Conservation (phyloP, 176 grass and related monocot species). For the Ensete glaucum region DNA sequence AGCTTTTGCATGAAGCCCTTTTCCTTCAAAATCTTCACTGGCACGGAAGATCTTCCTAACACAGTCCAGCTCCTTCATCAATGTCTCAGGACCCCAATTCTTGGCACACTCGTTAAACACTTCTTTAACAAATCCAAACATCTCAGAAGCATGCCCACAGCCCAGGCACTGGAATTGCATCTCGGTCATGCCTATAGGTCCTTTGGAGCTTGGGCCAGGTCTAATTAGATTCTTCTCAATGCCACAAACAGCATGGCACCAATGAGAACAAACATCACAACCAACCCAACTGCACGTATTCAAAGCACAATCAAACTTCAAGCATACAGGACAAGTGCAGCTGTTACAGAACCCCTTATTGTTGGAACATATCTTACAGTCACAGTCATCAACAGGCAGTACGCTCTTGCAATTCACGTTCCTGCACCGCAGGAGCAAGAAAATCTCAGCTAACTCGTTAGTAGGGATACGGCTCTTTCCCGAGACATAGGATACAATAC, state of each 20-base stretch:
- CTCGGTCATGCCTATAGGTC: slow-evolving; percentile 62
- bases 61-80: slow-evolving; percentile 77
- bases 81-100: slow-evolving; percentile 55
- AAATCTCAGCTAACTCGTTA: slow-evolving; percentile 84
- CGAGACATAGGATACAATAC: slow-evolving; percentile 40
- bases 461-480: slow-evolving; percentile 51
- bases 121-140: slow-evolving; percentile 99
- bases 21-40: slow-evolving; percentile 96
- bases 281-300: slow-evolving; percentile 98
- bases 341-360: slow-evolving; percentile 84
- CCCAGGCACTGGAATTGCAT: slow-evolving; percentile 99
- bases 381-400: slow-evolving; percentile 84
- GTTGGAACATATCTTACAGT: slow-evolving; percentile 76
- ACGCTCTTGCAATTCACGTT: slow-evolving; percentile 70
- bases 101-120: slow-evolving; percentile 79
- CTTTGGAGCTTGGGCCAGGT: slow-evolving; percentile 67
- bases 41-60: slow-evolving; percentile 84
- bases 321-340: slow-evolving; percentile 85
- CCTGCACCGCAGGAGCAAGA: slow-evolving; percentile 56
- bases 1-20: slow-evolving; percentile 75
- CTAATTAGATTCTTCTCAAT: slow-evolving; percentile 80
- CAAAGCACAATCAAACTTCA: slow-evolving; percentile 82
- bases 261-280: slow-evolving; percentile 86
- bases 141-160: slow-evolving; percentile 83
- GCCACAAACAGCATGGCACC: slow-evolving; percentile 87